A percentile compares a stretch with the other conserved stretches of the same genome.
Evolutionary conservation across 2,329 filamentous ascomycete species (phyloP).

Genomic region (Endoconidiophora laricicola): DNA sequence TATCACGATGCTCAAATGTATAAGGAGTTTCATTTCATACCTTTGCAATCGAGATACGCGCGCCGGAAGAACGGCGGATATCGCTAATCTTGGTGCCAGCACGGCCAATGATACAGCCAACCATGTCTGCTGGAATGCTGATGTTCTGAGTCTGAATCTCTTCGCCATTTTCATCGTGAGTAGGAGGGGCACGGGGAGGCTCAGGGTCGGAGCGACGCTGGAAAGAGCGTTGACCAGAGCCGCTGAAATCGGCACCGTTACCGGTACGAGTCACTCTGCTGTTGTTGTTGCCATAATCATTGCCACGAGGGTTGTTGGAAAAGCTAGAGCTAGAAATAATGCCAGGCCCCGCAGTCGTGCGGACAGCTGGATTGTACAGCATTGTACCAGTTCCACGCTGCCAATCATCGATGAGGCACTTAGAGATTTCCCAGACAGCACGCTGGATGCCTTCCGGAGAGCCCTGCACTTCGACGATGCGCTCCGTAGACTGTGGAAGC

Average conservation of each 20-base stretch:
- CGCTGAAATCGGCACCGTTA: slow-evolving; percentile 95
- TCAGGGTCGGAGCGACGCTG: slow-evolving; percentile 73
- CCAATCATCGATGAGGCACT: slow-evolving; percentile 95
- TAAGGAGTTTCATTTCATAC: slow-evolving; percentile 23
- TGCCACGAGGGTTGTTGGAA: slow-evolving; percentile 26
- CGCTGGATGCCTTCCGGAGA: slow-evolving; percentile 90
- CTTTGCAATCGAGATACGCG: slow-evolving; percentile 95
- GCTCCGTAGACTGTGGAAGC: slow-evolving; percentile 95
- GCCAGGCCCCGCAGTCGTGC: slow-evolving; percentile 48
- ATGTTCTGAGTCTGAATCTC: slow-evolving; percentile 99
- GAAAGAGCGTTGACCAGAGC: slow-evolving; percentile 51
- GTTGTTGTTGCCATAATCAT: slow-evolving; percentile 41
- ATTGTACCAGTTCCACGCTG: slow-evolving; percentile 94
- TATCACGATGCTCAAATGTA: background rate
- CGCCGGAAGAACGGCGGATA: slow-evolving; percentile 90
- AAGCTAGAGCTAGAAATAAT: slow-evolving; percentile 23
- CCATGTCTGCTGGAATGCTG: slow-evolving; percentile 98
- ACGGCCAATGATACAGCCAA: slow-evolving; percentile 96
- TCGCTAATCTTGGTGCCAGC: slow-evolving; percentile 95
- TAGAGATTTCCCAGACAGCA: slow-evolving; percentile 96
- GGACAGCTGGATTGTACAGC: slow-evolving; percentile 89
- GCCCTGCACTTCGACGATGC: slow-evolving; percentile 92
- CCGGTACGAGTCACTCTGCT: slow-evolving; percentile 83
- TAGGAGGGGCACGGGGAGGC: slow-evolving; percentile 65
- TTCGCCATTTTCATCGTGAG: slow-evolving; percentile 89